A percentile compares a stretch with the other conserved stretches of the same genome.
Conservation (phyloP, 2,329 filamentous ascomycete species). For the Arthrocladium fulminans region DNA sequence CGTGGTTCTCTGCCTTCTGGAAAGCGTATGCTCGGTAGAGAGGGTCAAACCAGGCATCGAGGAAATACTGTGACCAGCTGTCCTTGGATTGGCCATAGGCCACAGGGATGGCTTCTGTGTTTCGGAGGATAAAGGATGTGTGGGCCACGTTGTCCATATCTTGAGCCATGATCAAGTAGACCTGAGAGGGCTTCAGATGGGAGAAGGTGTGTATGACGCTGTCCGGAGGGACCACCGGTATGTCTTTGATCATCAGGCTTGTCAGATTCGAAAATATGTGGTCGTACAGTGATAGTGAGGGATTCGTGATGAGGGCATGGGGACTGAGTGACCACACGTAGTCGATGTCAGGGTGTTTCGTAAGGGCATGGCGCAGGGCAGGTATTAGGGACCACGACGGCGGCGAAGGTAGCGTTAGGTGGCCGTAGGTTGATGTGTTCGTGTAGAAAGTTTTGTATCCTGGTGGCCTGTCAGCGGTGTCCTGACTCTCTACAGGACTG, state of each 20-base stretch:
- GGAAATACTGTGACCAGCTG: slow-evolving; percentile 84
- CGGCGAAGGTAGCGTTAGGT: slow-evolving; percentile 34
- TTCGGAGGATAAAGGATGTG: slow-evolving; percentile 66
- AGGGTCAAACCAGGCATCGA: slow-evolving; percentile 95
- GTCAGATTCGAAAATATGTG: slow-evolving; percentile 67
- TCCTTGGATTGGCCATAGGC: slow-evolving; percentile 45
- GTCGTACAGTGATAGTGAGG: slow-evolving; percentile 57
- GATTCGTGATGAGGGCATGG: slow-evolving; percentile 82
- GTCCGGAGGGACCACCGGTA: slow-evolving; percentile 83
- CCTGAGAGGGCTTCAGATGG: slow-evolving; percentile 65
- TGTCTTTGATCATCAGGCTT: slow-evolving; percentile 71
- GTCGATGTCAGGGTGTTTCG: slow-evolving; percentile 63
- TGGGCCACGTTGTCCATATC: slow-evolving; percentile 70
- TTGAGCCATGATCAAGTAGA: slow-evolving; percentile 76
- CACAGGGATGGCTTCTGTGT: slow-evolving; percentile 15
- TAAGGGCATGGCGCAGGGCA: slow-evolving; percentile 80
- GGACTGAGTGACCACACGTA: slow-evolving; percentile 85
- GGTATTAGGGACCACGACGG: slow-evolving; percentile 59
- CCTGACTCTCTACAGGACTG: slow-evolving; percentile 10
- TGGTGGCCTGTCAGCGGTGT: slow-evolving; percentile 30
- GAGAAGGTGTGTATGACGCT: slow-evolving; percentile 93
- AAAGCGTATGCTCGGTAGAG: slow-evolving; percentile 93
- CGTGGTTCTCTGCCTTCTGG: slow-evolving; percentile 85
- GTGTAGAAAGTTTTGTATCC: slow-evolving; percentile 83
- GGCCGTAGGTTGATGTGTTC: slow-evolving; percentile 45